Conservation (phyloP, 2,329 filamentous ascomycete genomes). For the Zasmidium angulare region DNA sequence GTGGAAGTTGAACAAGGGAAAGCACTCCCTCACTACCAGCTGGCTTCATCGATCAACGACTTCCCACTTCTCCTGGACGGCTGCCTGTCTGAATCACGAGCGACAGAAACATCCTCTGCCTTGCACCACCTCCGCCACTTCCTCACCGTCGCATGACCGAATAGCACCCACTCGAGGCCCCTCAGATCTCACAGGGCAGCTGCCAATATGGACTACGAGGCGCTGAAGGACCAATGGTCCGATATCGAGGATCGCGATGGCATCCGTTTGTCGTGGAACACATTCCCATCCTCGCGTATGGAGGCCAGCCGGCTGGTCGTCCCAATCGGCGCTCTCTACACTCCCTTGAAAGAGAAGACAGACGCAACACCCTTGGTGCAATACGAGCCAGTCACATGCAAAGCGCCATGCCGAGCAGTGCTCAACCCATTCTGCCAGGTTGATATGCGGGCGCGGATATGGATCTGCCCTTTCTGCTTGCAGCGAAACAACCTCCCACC, state of each 20-base stretch:
- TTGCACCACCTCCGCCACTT: background rate
- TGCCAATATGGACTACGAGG: slow-evolving; percentile 80
- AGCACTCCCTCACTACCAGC: background rate
- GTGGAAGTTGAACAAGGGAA: background rate
- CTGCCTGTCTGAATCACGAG: background rate
- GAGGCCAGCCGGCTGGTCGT: slow-evolving; percentile 57
- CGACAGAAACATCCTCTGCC: background rate
- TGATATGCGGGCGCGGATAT: slow-evolving; percentile 77
- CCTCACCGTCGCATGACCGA: slow-evolving; percentile 15
- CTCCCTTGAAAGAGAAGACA: slow-evolving; percentile 89
- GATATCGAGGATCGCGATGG: slow-evolving; percentile 97
- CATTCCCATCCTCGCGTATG: slow-evolving; percentile 97
- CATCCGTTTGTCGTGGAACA: slow-evolving; percentile 96
- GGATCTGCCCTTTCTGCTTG: slow-evolving; percentile 87
- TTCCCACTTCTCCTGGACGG: background rate
- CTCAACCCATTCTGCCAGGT: slow-evolving; percentile 96
- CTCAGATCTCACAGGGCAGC: slow-evolving; percentile 4
- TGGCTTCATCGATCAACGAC: slow-evolving; percentile 1
- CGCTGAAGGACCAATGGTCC: slow-evolving; percentile 92
- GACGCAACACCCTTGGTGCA: slow-evolving; percentile 78
- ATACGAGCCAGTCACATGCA: slow-evolving; percentile 97
- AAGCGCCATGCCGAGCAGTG: slow-evolving; percentile 90
- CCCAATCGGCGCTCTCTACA: slow-evolving; percentile 94
- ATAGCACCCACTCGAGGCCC: slow-evolving; percentile 5
- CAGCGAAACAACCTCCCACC: slow-evolving; percentile 79